Evolutionary conservation across 1,284 basidiomycete species (phyloP), one percentile per base, ranked within the genome.

Genomic region (Mycena sp.): DNA sequence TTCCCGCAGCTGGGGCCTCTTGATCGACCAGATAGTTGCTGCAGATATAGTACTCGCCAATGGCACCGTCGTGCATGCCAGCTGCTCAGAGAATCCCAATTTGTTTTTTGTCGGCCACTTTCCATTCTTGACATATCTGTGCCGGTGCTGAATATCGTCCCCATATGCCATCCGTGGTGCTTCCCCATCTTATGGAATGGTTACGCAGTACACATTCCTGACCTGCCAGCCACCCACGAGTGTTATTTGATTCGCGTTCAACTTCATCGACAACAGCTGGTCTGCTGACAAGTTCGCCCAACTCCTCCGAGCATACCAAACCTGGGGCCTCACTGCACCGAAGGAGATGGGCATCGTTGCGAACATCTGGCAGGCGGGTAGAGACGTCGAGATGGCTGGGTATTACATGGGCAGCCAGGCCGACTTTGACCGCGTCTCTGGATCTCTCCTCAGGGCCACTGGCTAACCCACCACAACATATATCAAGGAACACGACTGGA

Each of bases 151-250:
- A 14, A 17, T 43, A 9, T 17, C 9, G n/a, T n/a, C n/a, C 21
- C 16, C n/a, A 9, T 49, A 76, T 74, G 74, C 74, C 4, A 55
- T 76, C 28, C 71, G 75, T 28, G 76, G 76, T 6, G 72, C 74
- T 21, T 74, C 70, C 0, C 69, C 74, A 21, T 76, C 74, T 7
- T 76, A 74, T 52, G 76, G 74, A 30, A 74, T 77, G 61, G 70
- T 74, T 7, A 75, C 73, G 9, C 68, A 72, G 5, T 70, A 71
- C 55, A 69, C 71, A 23, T 68, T 71, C 52, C 54, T 68, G 19
- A 76, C 76, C 21, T 64, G 69, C 26, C 67, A 70, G 10, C 71
- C 68, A 63, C 75, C 48, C 5, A 53, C 28, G 51, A 61, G 68
- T 40, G 68, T 71, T 48, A 64, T 68, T 49, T 70, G 70, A 37